These are phyloP conservation scores for Pythium periplocum DNA, from an alignment of 352 stramenopile genomes.

Conservation along the genomic window DNA sequence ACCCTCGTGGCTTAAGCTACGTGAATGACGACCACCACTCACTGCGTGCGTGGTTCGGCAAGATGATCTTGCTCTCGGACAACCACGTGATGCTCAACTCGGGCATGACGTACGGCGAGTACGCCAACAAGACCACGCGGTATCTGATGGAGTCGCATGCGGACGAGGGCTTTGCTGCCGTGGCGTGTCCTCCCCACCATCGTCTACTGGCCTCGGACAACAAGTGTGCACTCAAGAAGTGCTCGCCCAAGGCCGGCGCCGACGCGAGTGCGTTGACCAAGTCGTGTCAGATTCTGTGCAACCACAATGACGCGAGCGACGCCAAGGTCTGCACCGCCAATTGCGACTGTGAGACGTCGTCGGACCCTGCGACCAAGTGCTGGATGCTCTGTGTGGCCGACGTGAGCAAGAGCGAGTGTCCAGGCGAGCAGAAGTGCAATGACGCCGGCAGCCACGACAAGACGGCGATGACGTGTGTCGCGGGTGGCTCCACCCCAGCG, in stretches of 20 bases:
- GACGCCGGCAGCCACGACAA: conserved; percentile 13
- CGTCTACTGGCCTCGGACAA: conserved; percentile 20
- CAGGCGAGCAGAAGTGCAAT: conserved; percentile 24
- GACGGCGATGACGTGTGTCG: conserved; percentile 16
- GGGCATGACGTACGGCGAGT: conserved; percentile 22
- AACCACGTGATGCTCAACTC: conserved; percentile 29
- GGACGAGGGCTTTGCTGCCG: conserved; percentile 13
- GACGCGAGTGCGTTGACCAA: conserved; percentile 4
- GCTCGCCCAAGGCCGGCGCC: conserved; percentile 9
- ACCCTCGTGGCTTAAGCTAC: conserved; percentile 40
- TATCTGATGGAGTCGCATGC: conserved; percentile 16
- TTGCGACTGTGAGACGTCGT: conserved; percentile 15
- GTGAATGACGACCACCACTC: conserved; percentile 23
- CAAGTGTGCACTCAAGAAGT: conserved; percentile 17
- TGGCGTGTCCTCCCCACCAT: conserved; percentile 23
- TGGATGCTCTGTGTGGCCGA: conserved; percentile 25
- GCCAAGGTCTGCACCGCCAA: conserved; percentile 14
- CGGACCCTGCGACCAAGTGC: conserved; percentile 8
- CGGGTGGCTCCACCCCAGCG: conserved; percentile 8
- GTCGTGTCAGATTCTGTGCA: conserved; percentile 20
- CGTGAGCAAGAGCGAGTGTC: conserved; percentile 13
- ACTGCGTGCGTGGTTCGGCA: conserved; percentile 50
- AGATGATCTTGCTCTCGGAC: conserved; percentile 29
- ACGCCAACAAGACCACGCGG: conserved; percentile 20
- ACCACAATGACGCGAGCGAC: conserved; percentile 12